Base-by-base conservation (phyloP, 2,329 filamentous ascomycete species). In the Aspergillus pseudoglaucus region DNA sequence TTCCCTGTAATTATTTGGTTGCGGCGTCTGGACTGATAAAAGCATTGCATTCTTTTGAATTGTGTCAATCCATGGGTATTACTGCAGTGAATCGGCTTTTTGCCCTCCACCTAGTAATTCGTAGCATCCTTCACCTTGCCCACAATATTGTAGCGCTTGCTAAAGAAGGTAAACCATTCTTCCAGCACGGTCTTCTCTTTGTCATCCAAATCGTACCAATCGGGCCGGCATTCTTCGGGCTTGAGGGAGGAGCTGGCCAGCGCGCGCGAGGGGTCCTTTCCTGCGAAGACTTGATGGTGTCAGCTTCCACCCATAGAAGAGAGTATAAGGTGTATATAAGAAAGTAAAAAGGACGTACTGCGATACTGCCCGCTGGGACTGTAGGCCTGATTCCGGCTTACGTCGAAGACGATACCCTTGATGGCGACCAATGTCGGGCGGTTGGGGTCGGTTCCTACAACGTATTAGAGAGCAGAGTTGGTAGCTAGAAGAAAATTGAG, bases 151-250 rank as follows among this genome's bases (percentile, higher is more conserved):
- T 98, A 98, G 49, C 93, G 80, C 75, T 97, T 98, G 57, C 86
- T 88, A 71, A 98, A 98, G 72, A 95, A 98, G 2, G 87, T 95
- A 54, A 85, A 82, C 93, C 93, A 98, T 68, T 98, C 93, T 46
- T 91, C 80, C 52, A 98, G 73, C 3, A 87, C 84, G 22, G 81
- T 82, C 74, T 93, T 88, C 67, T 96, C 84, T 70, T 93, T 90
- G 18, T 95, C 90, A 12, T 78, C 76, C 45, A 98, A 75, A 61
- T 90, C 87, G 49, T 85, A 76, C 87, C 88, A 97, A 44, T 96
- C 85, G 2, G 93, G 75, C 27, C 75, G 75, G 55, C 88, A 91
- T 57, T 97, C 90, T 60, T 93, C 88, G 4, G 79, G 69, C 67
- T 95, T 94, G 44, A 90, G 83, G 6, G 90, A 95, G 1, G 89